Evolutionary conservation across 2,329 filamentous ascomycete species (phyloP).

Genomic region (Exophiala sp.): DNA sequence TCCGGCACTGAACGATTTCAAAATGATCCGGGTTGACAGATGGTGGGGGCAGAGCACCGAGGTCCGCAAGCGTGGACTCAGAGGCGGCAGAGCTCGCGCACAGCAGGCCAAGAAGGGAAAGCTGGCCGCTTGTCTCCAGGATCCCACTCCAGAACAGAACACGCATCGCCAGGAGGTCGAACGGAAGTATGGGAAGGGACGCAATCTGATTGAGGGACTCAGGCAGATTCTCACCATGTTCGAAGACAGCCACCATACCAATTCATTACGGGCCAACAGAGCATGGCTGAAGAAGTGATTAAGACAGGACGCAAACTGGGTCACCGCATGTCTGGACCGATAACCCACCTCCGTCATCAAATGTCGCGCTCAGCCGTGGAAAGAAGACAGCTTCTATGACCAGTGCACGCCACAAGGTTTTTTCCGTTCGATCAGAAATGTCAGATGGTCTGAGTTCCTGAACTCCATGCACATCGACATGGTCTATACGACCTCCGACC

Average conservation of each 20-base stretch:
- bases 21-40: not conserved
- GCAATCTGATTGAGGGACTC: constrained; percentile 5
- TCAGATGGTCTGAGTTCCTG: too few species aligned
- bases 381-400: too few species aligned
- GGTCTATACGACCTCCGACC: too few species aligned
- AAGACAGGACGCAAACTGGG: not conserved
- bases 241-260: not conserved
- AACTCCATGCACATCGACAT: too few species aligned
- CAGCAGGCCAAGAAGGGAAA: not conserved
- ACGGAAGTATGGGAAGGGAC: constrained; percentile 3
- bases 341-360: too few species aligned
- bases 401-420: too few species aligned
- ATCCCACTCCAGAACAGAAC: not conserved
- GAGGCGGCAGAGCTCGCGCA: constrained; percentile 15
- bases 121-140: not conserved
- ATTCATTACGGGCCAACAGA: not conserved
- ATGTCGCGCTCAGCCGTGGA: too few species aligned
- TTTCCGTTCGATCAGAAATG: too few species aligned
- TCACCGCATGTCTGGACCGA: not conserved
- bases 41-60: constrained; percentile 11
- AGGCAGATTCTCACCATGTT: not conserved
- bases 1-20: too few species aligned
- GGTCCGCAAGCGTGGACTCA: constrained; percentile 13
- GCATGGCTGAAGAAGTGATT: not conserved
- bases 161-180: constrained; percentile 11